Conservation (phyloP, 2,329 filamentous ascomycete genomes). For the Claviceps quebecensis region DNA sequence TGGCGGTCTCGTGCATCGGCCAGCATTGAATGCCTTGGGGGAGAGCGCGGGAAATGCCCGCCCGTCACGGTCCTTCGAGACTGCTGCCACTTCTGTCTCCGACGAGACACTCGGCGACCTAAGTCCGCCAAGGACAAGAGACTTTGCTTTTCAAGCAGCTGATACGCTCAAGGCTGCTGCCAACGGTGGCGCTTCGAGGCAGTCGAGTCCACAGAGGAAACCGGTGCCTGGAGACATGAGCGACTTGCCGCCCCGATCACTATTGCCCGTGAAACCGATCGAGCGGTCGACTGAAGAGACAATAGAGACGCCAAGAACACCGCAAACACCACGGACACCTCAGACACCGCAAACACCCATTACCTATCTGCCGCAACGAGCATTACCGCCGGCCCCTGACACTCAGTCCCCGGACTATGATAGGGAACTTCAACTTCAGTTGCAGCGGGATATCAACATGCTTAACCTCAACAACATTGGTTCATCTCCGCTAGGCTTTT, state of each 20-base stretch:
- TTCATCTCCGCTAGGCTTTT: constrained; percentile 1
- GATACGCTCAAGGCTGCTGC: constrained; percentile 42
- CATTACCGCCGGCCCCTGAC: constrained; percentile 31
- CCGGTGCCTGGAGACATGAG: constrained; percentile 26
- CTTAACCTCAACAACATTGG: constrained; percentile 31
- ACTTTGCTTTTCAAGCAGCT: constrained; percentile 28
- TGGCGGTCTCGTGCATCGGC: constrained; percentile 39
- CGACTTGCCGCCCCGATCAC: constrained; percentile 43
- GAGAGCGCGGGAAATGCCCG: constrained; percentile 70
- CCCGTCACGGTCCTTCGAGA: constrained; percentile 36
- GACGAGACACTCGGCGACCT: constrained; percentile 35
- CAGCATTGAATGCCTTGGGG: constrained; percentile 57
- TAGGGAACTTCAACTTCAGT: constrained; percentile 43
- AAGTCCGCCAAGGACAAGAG: constrained; percentile 38
- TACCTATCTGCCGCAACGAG: constrained; percentile 20
- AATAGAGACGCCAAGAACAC: constrained; percentile 37
- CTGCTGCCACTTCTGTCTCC: constrained; percentile 27
- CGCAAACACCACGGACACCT: constrained; percentile 15
- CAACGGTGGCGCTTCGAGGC: constrained; percentile 34
- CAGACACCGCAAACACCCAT: constrained; percentile 40
- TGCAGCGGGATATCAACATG: constrained; percentile 47
- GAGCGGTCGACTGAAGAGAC: constrained; percentile 17
- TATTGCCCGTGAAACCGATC: constrained; percentile 36
- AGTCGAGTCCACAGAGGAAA: constrained; percentile 46
- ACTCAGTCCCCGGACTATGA: constrained; percentile 46